phyloP scores from a whole-genome alignment of 768 basidiomycete genomes.

The Leucosporidium yakuticum region DNA sequence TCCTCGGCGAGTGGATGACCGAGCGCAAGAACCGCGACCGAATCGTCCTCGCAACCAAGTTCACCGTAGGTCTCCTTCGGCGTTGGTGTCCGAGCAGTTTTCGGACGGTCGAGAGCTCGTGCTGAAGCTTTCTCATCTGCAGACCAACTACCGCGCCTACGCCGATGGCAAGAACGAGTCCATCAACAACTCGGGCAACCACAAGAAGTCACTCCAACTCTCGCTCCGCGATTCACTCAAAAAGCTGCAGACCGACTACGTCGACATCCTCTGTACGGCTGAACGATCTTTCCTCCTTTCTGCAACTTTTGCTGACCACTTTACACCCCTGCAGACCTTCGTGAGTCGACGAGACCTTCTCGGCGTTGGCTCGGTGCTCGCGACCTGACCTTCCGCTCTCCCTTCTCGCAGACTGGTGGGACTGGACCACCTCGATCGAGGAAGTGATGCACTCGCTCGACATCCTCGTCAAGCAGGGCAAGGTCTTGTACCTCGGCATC shows the following conservation, averaged over 20 bases:
- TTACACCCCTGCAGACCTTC: too few species aligned
- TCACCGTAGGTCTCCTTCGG: constrained; percentile 41
- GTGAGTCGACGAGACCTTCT: too few species aligned
- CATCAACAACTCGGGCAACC: constrained; percentile 22
- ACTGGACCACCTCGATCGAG: constrained; percentile 45
- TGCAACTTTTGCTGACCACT: too few species aligned
- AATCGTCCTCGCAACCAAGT: constrained; percentile 50
- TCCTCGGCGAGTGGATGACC: constrained; percentile 53
- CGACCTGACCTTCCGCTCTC: too few species aligned
- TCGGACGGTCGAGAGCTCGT: neutral
- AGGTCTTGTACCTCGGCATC: constrained; percentile 51
- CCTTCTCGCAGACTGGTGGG: constrained; percentile 42
- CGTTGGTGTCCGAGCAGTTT: neutral
- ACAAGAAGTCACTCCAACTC: too few species aligned
- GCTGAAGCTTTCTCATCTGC: too few species aligned
- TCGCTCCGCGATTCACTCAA: constrained; percentile 47
- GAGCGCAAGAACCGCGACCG: constrained; percentile 48
- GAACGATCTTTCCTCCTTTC: too few species aligned
- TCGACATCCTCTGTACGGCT: constrained; percentile 48
- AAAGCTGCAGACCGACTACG: constrained; percentile 57
- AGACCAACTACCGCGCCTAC: constrained; percentile 29
- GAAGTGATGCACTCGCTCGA: constrained; percentile 58
- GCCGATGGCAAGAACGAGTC: constrained; percentile 33
- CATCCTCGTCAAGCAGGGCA: constrained; percentile 51
- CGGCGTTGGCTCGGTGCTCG: too few species aligned